Base-by-base conservation (phyloP, 2,329 filamentous ascomycete genomes). In the Didymella sp. region DNA sequence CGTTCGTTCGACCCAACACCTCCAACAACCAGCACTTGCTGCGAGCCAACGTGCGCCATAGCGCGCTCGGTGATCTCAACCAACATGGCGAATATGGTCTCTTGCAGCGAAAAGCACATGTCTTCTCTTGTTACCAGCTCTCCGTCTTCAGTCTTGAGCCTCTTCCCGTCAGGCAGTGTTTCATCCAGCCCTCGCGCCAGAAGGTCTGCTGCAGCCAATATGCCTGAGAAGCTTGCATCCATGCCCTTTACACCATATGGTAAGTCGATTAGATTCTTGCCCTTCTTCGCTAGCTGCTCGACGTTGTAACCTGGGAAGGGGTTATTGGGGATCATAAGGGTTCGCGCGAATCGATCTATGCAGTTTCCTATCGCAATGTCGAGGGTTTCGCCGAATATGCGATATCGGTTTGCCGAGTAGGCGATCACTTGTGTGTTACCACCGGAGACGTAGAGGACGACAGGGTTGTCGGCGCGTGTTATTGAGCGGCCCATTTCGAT, bases 341-440 rank as follows among this genome's bases (percentile, higher is more conserved):
- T 96, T 67, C 95, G 87, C 28, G 95, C 95, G 75, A 99, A 98
- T 30, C 95, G 87, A 77, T 99, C 95, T 43, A 99, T 86, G 75
- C 95, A 98, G 79, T 99, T 99, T 4, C 95, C 95, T 11, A 99
- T 94, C 13, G 95, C 95, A 64, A 98, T 98, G 74, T 99, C 95
- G 48, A 99, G 87, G 1, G 95, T 93, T 80, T 99, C 95, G 60
- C 95, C 95, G 76, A 99, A 99, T 74, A 99, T 99, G 56, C 95
- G 89, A 80, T 99, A 99, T 56, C 94, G 86, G 74, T 93, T 91
- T 63, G 94, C 90, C 31, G 92, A 92, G 79, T 98, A 99, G 43
- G 95, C 95, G 65, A 98, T 98, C 24, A 98, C 94, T 79, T 99
- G 94, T 13, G 94, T 96, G 81, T 99, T 99, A 56, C 95, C 95